These are phyloP conservation scores for Globisporangium cystogenes DNA, from an alignment of 352 stramenopile genomes.

Conservation along the genomic window DNA sequence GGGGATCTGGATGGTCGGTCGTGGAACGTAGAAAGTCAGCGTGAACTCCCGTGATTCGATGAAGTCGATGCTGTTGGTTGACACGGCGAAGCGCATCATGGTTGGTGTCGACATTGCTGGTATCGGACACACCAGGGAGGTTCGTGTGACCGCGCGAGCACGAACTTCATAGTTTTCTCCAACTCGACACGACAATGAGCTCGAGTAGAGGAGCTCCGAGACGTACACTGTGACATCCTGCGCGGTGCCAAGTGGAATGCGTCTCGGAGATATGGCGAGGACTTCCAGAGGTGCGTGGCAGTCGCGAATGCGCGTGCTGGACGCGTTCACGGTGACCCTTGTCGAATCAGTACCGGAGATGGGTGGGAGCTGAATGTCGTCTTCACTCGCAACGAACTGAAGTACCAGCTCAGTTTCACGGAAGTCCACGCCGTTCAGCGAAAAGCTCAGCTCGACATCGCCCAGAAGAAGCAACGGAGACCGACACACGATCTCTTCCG, in stretches of 20 bases:
- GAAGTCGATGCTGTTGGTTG: constrained; percentile 39
- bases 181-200: constrained; percentile 23
- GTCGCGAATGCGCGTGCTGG: no score
- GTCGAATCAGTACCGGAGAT: no score
- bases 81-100: constrained; percentile 19
- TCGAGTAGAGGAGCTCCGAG: constrained; percentile 13
- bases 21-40: constrained; percentile 22
- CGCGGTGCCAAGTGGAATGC: constrained; percentile 20
- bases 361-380: neutral
- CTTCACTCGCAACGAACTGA: constrained; percentile 13
- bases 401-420: constrained; percentile 23
- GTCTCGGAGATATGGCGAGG: constrained; percentile 18
- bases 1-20: no score
- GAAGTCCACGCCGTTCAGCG: constrained; percentile 49
- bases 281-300: constrained; percentile 25
- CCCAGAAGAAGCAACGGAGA: constrained; percentile 19
- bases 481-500: constrained; percentile 18
- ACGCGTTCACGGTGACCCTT: no score
- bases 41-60: constrained; percentile 11
- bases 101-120: constrained; percentile 10
- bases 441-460: constrained; percentile 29
- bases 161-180: constrained; percentile 16
- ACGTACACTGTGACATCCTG: constrained; percentile 20
- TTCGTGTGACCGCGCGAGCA: constrained; percentile 20
- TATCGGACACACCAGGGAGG: constrained; percentile 24